phyloP scores from a whole-genome alignment of 306 rosid genomes.

The Pachyrhizus erosus region DNA sequence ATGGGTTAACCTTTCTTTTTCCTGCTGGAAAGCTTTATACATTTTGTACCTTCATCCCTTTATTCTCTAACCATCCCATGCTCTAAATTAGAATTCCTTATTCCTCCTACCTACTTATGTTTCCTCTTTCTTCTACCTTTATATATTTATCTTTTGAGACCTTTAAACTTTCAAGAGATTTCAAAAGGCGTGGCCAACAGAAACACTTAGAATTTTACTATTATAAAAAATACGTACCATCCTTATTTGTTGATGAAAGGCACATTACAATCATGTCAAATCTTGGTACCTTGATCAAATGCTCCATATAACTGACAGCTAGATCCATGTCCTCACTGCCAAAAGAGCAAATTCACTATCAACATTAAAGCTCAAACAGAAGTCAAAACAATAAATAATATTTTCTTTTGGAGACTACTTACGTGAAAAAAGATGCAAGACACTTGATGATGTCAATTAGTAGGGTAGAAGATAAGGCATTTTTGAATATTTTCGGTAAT shows the following conservation, averaged over 20 bases:
- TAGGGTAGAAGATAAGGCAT: constrained; percentile 75
- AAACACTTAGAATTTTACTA: neutral
- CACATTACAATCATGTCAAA: constrained; percentile 81
- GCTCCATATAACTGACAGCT: constrained; percentile 67
- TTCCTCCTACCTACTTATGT: neutral
- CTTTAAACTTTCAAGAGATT: neutral
- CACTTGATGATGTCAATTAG: constrained; percentile 84
- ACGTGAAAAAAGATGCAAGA: constrained; percentile 76
- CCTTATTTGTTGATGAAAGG: constrained; percentile 68
- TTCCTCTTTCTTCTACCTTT: constrained; percentile 4
- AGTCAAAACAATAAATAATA: constrained; percentile 1
- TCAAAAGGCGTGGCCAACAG: constrained; percentile 10
- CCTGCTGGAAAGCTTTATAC: neutral
- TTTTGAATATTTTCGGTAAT: constrained; percentile 82
- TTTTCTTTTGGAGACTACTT: constrained; percentile 40
- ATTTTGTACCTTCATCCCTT: neutral
- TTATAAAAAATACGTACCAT: constrained; percentile 57
- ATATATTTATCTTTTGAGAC: neutral
- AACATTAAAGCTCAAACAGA: constrained; percentile 32
- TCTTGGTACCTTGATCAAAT: constrained; percentile 79
- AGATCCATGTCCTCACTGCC: constrained; percentile 81
- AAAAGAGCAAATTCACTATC: constrained; percentile 31
- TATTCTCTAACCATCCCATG: neutral
- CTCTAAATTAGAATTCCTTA: neutral
- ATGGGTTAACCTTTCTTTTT: neutral